phyloP scores from a whole-genome alignment of 148 eudicot genomes.

The Persicaria tinctoria region DNA sequence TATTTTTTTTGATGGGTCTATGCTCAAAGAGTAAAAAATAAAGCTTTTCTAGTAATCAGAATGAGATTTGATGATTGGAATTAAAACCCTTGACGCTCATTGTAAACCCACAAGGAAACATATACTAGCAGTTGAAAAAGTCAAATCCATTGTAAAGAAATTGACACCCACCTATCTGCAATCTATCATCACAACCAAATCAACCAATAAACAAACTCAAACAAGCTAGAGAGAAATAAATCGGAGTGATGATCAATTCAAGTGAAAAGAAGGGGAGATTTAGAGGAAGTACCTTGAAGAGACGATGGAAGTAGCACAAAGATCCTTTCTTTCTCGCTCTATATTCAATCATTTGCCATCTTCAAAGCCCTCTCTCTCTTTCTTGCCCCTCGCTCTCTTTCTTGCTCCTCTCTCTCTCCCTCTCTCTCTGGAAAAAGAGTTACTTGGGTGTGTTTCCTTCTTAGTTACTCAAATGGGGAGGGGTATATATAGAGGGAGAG shows the following conservation, averaged over 20 bases:
- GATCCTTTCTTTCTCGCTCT: not conserved
- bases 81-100: not conserved
- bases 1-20: not conserved
- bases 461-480: not conserved
- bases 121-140: not conserved
- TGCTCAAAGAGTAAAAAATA: not conserved
- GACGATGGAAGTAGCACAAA: not conserved
- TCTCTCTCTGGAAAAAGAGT: conserved; percentile 1
- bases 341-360: not conserved
- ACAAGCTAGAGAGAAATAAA: not conserved
- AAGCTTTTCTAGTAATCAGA: not conserved
- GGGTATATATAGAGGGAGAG: not conserved
- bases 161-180: not conserved
- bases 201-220: not conserved
- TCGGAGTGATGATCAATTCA: not conserved
- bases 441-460: not conserved
- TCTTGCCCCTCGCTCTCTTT: not conserved
- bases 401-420: not conserved
- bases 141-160: conserved; percentile 3
- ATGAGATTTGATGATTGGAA: not conserved
- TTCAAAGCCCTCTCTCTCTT: not conserved
- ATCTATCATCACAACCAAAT: conserved; percentile 1
- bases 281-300: not conserved
- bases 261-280: not conserved
- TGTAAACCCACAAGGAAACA: not conserved